These are phyloP conservation scores for Paraconiothyrium sp. DNA, from an alignment of 2,329 filamentous ascomycete species.

Conservation along the genomic window DNA sequence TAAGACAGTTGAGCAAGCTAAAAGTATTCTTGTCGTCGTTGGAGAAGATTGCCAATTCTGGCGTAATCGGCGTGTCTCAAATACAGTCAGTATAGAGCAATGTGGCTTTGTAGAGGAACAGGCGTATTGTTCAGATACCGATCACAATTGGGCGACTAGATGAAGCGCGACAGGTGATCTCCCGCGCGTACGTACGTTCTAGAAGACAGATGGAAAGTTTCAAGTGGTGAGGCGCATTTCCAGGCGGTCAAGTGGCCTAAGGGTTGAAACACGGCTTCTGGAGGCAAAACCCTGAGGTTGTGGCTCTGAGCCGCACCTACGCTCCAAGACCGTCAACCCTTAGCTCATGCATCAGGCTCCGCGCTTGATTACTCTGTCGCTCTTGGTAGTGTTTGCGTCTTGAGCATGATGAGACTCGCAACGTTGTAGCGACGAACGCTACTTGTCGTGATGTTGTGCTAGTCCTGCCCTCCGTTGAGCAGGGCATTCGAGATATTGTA, in stretches of 20 bases:
- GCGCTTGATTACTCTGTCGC: not conserved
- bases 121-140: not conserved
- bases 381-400: not conserved
- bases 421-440: not conserved
- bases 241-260: not conserved
- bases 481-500: not conserved
- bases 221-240: conserved; percentile 11
- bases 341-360: conserved; percentile 7
- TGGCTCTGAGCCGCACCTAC: not conserved
- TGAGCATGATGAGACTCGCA: not conserved
- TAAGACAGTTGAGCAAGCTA: too few relatives aligned
- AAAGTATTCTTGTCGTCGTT: too few relatives aligned
- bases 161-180: conserved; percentile 3
- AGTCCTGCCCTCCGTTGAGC: not conserved
- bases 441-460: not conserved
- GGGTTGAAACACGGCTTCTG: conserved; percentile 1
- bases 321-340: not conserved
- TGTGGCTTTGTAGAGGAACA: not conserved
- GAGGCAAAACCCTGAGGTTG: not conserved
- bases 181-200: not conserved
- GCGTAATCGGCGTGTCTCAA: too few relatives aligned
- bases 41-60: too few relatives aligned
- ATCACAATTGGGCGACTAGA: not conserved
- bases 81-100: too few relatives aligned
- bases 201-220: conserved; percentile 4